Evolutionary conservation across 371 early-diverging fungal species (phyloP).

Genomic region (Rhizomucor miehei): DNA sequence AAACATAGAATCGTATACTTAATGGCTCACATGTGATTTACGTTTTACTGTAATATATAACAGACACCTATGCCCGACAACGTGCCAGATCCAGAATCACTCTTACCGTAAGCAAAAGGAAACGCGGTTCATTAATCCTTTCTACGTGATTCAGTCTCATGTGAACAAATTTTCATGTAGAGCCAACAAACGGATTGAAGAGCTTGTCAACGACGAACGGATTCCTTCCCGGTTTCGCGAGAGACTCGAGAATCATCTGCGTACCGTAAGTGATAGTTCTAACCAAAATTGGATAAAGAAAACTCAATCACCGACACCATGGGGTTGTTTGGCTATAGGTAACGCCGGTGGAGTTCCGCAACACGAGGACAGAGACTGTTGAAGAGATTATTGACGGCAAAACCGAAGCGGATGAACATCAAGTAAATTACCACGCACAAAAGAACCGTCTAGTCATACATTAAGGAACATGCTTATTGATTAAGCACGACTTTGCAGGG

Average conservation of each 20-base stretch:
- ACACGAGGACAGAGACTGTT: constrained; percentile 11
- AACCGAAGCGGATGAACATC: constrained; percentile 3
- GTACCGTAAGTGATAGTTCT: constrained; percentile 2
- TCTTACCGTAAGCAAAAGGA: constrained; percentile 20
- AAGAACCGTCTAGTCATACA: too few relatives aligned
- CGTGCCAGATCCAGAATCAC: constrained; percentile 20
- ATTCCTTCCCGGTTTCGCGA: constrained; percentile 2
- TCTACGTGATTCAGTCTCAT: too few relatives aligned
- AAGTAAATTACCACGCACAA: background rate
- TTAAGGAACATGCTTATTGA: too few relatives aligned
- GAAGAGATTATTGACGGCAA: constrained; percentile 9
- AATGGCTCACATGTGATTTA: too few relatives aligned
- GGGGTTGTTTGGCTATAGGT: constrained; percentile 1
- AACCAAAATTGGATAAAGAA: background rate
- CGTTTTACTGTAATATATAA: too few relatives aligned
- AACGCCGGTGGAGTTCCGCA: constrained; percentile 34
- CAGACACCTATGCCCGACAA: constrained; percentile 25
- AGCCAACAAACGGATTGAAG: background rate
- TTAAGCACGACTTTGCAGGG: too few relatives aligned
- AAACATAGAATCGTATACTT: background rate
- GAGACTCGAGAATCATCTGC: background rate
- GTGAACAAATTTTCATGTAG: background rate
- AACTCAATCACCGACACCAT: too few relatives aligned
- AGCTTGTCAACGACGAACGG: background rate
- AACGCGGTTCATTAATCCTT: too few relatives aligned